Evolutionary conservation across 306 rosid genomes (phyloP), one percentile per base, ranked within the genome.

Genomic region (Cicer chorassanicum): DNA sequence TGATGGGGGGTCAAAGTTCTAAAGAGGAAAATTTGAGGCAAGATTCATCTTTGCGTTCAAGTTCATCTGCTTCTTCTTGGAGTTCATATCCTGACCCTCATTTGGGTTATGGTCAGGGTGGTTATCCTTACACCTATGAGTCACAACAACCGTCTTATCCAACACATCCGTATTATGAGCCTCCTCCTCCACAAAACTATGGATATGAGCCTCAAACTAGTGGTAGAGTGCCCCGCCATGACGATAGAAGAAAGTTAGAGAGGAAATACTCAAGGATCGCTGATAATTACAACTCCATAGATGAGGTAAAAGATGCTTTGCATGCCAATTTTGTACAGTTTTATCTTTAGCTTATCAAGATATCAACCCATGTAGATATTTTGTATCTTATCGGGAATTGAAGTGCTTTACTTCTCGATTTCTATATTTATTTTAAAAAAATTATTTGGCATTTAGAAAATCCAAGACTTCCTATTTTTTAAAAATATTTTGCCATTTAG

Each of bases 201-300:
- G 79, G 65, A n/a, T 56, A 74, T 57, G 88, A 74, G 38, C 73
- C 83, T 59, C 75, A 74, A 16, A 66, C 45, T 69, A 73, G 78
- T 12, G 59, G 51, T 19, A 50, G 82, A 64, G 78, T 68, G 12
- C 50, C 83, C 51, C 46, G 34, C 57, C 71, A 19, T 2, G 69
- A 71, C 6, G 72, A 69, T 65, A 59, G 81, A 45, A 84, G 14
- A 61, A 83, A 56, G 69, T 63, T 94, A 46, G 98, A 94, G 6
- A 84, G 93, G 81, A 87, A 85, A 76, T 94, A 88, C 81, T 91
- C 95, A 0, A 94, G 93, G 83, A 92, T 94, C 38, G 87, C 90
- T 3, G 97, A 94, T 78, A 74, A 82, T 67, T 94, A 85, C 86
- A 69, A 68, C 56, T 94, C 98, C 68, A 77, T 92, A 59, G 92